Percentiles rank a stretch among this genome's conserved stretches.
Evolutionary conservation across 768 basidiomycete species (phyloP).

Genomic region (Psilocybe tampanensis): DNA sequence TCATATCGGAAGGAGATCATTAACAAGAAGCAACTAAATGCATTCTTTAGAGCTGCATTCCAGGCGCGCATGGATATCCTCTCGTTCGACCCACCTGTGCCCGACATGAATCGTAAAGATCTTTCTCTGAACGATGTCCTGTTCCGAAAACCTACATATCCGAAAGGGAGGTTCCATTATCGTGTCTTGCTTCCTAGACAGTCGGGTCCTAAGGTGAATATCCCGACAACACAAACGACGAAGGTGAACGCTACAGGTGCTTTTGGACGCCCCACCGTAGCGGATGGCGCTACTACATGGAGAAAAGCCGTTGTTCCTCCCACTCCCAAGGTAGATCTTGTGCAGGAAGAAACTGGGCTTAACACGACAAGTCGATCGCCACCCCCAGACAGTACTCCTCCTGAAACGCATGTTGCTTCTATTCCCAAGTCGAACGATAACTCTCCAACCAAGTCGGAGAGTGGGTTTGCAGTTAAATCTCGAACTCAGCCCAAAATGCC

Average conservation of each 20-base stretch:
- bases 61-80: constrained; percentile 63
- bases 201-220: constrained; percentile 31
- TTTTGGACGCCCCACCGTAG: constrained; percentile 44
- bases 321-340: constrained; percentile 18
- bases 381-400: constrained; percentile 50
- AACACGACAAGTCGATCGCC: constrained; percentile 69
- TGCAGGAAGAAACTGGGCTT: constrained; percentile 30
- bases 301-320: constrained; percentile 36
- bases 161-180: constrained; percentile 42
- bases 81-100: constrained; percentile 72
- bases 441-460: constrained; percentile 33
- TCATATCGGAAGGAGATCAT: constrained; percentile 46
- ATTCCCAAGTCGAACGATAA: constrained; percentile 34
- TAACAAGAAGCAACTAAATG: constrained; percentile 47
- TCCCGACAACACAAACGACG: constrained; percentile 25
- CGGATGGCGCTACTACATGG: constrained; percentile 47
- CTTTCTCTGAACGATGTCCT: constrained; percentile 67
- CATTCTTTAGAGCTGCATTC: constrained; percentile 39
- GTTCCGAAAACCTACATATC: constrained; percentile 47
- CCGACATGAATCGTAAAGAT: constrained; percentile 62
- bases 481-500: constrained; percentile 74
- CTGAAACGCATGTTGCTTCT: constrained; percentile 30
- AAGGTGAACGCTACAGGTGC: constrained; percentile 34
- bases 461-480: constrained; percentile 35
- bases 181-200: constrained; percentile 42